phyloP scores from a whole-genome alignment of 306 rosid species.

The Dalbergia cultrata region DNA sequence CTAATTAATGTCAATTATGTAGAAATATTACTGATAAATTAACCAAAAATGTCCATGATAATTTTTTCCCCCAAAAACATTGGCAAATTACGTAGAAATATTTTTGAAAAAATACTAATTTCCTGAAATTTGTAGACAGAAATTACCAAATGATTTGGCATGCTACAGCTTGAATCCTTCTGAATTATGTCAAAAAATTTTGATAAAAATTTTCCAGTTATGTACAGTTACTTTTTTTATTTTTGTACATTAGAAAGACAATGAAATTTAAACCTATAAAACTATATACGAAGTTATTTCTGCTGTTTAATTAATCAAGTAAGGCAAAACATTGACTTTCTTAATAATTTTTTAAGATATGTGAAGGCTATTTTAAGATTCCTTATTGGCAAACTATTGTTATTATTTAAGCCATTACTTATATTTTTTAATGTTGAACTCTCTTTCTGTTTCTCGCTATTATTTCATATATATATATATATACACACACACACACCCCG shows the following conservation, averaged over 20 bases:
- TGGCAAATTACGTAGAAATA: too few species aligned
- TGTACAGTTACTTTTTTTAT: background rate
- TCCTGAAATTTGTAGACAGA: background rate
- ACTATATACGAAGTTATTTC: too few species aligned
- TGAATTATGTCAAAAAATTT: background rate
- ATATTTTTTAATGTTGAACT: constrained; percentile 14
- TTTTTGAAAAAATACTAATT: background rate
- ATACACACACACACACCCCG: too few species aligned
- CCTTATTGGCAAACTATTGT: background rate
- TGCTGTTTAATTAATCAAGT: background rate
- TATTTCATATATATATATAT: too few species aligned
- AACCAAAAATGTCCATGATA: too few species aligned
- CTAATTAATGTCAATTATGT: background rate
- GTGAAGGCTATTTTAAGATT: constrained; percentile 14
- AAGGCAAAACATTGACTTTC: constrained; percentile 24
- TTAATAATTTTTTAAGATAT: background rate
- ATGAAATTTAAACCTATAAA: too few species aligned
- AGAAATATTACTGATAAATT: background rate
- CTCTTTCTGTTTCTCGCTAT: background rate
- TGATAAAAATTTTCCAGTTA: background rate
- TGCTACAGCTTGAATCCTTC: background rate
- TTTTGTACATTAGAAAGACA: too few species aligned
- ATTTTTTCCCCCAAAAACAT: background rate
- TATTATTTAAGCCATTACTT: background rate
- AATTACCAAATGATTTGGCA: background rate